Conservation (phyloP, 2,329 filamentous ascomycete genomes). For the Emydomyces testavorans region DNA sequence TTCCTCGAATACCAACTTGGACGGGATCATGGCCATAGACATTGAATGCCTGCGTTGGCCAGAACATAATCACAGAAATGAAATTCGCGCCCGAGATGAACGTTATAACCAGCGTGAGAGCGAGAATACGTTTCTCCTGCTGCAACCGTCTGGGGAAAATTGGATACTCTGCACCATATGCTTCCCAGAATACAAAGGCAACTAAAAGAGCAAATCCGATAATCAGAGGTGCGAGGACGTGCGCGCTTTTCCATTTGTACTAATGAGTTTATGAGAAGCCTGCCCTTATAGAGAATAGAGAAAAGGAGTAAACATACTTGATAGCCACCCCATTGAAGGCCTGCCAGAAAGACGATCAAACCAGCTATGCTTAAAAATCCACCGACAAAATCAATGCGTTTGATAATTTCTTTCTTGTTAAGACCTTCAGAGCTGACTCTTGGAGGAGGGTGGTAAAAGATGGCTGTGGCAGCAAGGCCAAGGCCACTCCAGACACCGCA, state of each 20-base stretch:
- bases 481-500: constrained; percentile 35
- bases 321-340: constrained; percentile 43
- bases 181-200: constrained; percentile 38
- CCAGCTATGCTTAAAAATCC: constrained; percentile 40
- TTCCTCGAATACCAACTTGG: constrained; percentile 51
- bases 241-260: constrained; percentile 37
- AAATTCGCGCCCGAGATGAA: constrained; percentile 51
- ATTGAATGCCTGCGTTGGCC: constrained; percentile 54
- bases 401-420: constrained; percentile 31
- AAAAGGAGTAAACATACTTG: constrained; percentile 23
- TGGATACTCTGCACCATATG: constrained; percentile 37
- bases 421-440: constrained; percentile 33
- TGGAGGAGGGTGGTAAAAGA: constrained; percentile 39
- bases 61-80: constrained; percentile 46
- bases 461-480: constrained; percentile 32
- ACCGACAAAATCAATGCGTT: constrained; percentile 42
- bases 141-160: constrained; percentile 37
- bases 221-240: constrained; percentile 38
- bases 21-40: constrained; percentile 55
- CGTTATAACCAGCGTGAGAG: constrained; percentile 46
- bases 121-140: constrained; percentile 41
- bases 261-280: constrained; percentile 17
- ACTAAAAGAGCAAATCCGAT: constrained; percentile 35
- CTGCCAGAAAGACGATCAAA: constrained; percentile 39
- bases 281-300: neutral